These are phyloP conservation scores for Fusarium sp. DNA, from an alignment of 2,329 filamentous ascomycete genomes.

Conservation along the genomic window DNA sequence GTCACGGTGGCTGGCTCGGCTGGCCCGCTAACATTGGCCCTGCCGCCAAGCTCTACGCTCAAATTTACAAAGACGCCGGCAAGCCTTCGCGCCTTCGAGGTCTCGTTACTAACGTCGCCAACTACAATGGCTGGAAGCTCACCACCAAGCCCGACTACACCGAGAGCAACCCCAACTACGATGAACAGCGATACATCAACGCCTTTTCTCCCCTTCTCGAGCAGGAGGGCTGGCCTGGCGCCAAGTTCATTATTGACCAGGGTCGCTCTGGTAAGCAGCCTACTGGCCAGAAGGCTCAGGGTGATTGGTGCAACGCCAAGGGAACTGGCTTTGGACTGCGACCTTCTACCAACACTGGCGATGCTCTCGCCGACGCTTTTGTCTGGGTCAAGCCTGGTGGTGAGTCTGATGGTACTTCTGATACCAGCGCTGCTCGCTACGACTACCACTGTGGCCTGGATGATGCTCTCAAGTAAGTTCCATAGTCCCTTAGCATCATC, in stretches of 20 bases:
- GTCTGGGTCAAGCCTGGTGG: conserved; percentile 78
- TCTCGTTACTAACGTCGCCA: conserved; percentile 68
- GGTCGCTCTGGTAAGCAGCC: conserved; percentile 69
- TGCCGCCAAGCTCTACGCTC: conserved; percentile 59
- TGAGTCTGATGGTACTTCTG: conserved; percentile 64
- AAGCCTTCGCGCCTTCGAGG: conserved; percentile 63
- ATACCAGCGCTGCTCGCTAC: conserved; percentile 56
- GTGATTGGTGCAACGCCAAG: conserved; percentile 75
- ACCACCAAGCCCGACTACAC: conserved; percentile 59
- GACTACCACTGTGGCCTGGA: conserved; percentile 59
- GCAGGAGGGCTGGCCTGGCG: conserved; percentile 54
- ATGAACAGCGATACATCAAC: conserved; percentile 66
- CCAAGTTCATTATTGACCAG: conserved; percentile 62
- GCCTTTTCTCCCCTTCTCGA: conserved; percentile 74
- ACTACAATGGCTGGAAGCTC: conserved; percentile 64
- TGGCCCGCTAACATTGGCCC: conserved; percentile 65
- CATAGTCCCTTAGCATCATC: fast-evolving
- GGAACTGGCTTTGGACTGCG: conserved; percentile 73
- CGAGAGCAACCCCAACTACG: conserved; percentile 60
- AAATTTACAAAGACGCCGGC: conserved; percentile 62
- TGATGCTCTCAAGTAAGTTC: conserved; percentile 57
- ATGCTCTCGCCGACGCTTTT: conserved; percentile 70
- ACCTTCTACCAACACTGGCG: conserved; percentile 71
- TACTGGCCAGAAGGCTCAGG: conserved; percentile 70
- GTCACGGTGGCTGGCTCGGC: conserved; percentile 69